These are phyloP conservation scores for Heritiera littoralis DNA, from an alignment of 345 rosid genomes.

Conservation along the genomic window DNA sequence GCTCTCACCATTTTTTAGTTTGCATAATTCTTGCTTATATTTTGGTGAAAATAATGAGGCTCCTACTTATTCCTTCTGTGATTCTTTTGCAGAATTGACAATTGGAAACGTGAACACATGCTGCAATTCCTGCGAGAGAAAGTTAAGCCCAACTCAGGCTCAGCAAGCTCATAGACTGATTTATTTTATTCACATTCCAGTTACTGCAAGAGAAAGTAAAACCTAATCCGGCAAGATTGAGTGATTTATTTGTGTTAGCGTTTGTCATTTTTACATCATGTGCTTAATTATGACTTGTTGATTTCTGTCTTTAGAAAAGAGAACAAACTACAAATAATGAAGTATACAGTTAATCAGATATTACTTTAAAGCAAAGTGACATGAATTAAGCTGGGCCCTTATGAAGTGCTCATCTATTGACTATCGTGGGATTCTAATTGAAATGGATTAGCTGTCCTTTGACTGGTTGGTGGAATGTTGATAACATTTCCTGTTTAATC, in stretches of 20 bases:
- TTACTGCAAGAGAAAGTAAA: constrained; percentile 72
- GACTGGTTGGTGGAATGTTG: background rate
- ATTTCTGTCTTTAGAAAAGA: background rate
- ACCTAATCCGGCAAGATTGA: constrained; percentile 38
- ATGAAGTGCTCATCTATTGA: background rate
- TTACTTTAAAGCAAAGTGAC: background rate
- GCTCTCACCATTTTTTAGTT: background rate
- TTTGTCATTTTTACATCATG: background rate
- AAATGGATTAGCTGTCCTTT: background rate
- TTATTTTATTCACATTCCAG: constrained; percentile 33
- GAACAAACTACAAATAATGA: background rate
- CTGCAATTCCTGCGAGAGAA: constrained; percentile 76
- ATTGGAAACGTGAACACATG: constrained; percentile 95
- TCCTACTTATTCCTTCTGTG: background rate
- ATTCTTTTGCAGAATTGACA: constrained; percentile 72
- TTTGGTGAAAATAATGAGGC: constrained; percentile 7
- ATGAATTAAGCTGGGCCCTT: background rate
- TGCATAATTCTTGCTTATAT: background rate
- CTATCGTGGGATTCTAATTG: background rate
- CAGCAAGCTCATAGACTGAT: constrained; percentile 31
- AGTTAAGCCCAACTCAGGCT: constrained; percentile 56
- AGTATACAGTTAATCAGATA: background rate
- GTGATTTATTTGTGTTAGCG: background rate
- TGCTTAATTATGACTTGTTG: background rate
- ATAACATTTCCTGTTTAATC: background rate